These are phyloP conservation scores for Alternaria dauci DNA, from an alignment of 2,329 filamentous ascomycete genomes.

Conservation along the genomic window DNA sequence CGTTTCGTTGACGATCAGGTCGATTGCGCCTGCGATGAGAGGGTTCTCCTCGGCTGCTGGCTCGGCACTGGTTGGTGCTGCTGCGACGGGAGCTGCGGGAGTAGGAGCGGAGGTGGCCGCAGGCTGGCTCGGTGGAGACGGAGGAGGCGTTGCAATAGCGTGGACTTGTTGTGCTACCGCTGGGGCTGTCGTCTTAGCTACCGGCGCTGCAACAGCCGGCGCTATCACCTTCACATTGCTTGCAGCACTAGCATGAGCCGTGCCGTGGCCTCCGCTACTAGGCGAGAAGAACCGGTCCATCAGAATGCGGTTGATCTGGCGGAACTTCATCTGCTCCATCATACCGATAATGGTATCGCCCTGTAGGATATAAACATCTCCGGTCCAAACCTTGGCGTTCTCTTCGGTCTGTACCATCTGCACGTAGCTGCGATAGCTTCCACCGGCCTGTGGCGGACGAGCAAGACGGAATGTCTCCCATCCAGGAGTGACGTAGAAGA, in stretches of 20 bases:
- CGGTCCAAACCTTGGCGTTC: background rate
- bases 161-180: background rate
- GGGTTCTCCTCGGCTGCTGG: background rate
- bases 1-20: background rate
- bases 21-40: background rate
- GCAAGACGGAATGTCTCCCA: slow-evolving; percentile 1
- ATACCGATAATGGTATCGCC: slow-evolving; percentile 3
- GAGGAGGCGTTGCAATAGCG: background rate
- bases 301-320: background rate
- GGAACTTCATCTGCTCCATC: background rate
- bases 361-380: slow-evolving; percentile 1
- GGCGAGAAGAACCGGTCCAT: slow-evolving; percentile 2
- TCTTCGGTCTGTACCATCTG: background rate
- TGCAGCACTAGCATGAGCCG: background rate
- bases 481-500: slow-evolving; percentile 3
- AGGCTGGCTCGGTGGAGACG: background rate
- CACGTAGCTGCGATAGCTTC: slow-evolving; percentile 5
- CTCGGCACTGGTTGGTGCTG: background rate
- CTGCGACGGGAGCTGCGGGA: background rate
- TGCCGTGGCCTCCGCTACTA: background rate
- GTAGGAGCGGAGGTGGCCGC: background rate
- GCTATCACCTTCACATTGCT: background rate
- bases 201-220: background rate
- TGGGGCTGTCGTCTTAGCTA: background rate
- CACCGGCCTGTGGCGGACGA: background rate